Evolutionary conservation across 2,329 filamentous ascomycete species (phyloP), one percentile per base, ranked within the genome.

Genomic region (Fusarium albosuccineum): DNA sequence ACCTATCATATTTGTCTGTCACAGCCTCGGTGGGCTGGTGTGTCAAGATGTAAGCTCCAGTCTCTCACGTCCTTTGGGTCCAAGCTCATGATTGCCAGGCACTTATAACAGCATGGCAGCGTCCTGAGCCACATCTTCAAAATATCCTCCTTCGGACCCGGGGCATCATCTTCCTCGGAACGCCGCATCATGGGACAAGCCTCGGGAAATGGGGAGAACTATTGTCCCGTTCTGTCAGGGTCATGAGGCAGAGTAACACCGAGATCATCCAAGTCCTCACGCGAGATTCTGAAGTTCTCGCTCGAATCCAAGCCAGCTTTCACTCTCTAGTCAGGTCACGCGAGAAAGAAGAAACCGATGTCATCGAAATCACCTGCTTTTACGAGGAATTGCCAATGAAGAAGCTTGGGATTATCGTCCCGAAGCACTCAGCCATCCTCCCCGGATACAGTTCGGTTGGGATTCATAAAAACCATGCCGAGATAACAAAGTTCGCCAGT

Each of bases 301-400:
- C 60, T 0, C 52, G 62, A 0, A 67, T 71, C 1, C 60, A 61
- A 6, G 63, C 62, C 13, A 42, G 57, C 5, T 71, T 71, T 3
- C 51, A 63, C 13, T 22, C 54, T 9, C 17, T 71, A 9, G 9
- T 71, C 0, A 64, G 41, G 34, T 1, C 40, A 0, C 60, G 68
- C 0, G 33, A 44, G 4, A 64, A 26, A 6, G 37, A 49, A 0
- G 37, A 45, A 3, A 10, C 16, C 0, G 39, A 2, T 6, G n/a
- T 27, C 5, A 67, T 71, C 9, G 52, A 67, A 0, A 69, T 71
- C 2, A 54, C 52, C 3, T 71, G 68, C 8, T 71, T 71, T 17
- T 71, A 71, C 10, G 68, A 71, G 34, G 62, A 71, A 30, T 33
- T 71, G 0, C 68, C 68, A 0, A 50, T 59, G 2, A 67, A 64